Evolutionary conservation across 2,329 filamentous ascomycete species (phyloP).

Genomic region (Colletotrichum eremochloae): DNA sequence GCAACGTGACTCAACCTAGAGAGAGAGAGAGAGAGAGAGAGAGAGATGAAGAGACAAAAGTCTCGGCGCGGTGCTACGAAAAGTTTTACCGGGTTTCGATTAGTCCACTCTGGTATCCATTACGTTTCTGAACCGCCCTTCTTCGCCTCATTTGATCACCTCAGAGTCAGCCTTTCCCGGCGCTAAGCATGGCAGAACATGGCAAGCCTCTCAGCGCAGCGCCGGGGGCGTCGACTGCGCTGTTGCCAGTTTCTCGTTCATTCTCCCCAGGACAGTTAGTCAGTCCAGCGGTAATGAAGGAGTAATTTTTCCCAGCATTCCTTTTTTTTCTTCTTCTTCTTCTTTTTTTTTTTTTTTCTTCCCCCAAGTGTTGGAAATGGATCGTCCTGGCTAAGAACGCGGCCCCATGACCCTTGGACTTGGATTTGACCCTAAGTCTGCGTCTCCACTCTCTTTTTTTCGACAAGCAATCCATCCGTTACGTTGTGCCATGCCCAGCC

Average conservation of each 20-base stretch:
- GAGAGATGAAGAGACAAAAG: not conserved
- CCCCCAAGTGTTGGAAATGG: not conserved
- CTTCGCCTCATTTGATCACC: conserved; percentile 42
- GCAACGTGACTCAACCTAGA: conserved; percentile 25
- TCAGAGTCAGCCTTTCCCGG: conserved; percentile 27
- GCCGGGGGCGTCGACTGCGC: not conserved
- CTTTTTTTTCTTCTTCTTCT: no score
- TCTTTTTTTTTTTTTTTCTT: not conserved
- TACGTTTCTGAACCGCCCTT: conserved; percentile 47
- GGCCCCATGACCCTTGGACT: conserved; percentile 10
- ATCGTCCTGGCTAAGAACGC: not conserved
- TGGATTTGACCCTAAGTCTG: conserved; percentile 2
- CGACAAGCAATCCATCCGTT: not conserved
- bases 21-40: not conserved
- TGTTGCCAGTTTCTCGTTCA: conserved; percentile 6
- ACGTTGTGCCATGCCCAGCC: not conserved
- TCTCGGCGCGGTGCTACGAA: conserved; percentile 32
- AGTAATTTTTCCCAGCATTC: not conserved
- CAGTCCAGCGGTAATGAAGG: no score
- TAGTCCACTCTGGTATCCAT: conserved; percentile 44
- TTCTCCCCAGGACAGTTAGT: not conserved
- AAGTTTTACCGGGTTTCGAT: conserved; percentile 40
- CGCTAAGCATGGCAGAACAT: conserved; percentile 8
- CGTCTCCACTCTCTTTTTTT: not conserved
- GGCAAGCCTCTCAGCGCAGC: no score